These are phyloP conservation scores for Ogataea pini DNA, from an alignment of 805 yeast genomes.

Conservation along the genomic window DNA sequence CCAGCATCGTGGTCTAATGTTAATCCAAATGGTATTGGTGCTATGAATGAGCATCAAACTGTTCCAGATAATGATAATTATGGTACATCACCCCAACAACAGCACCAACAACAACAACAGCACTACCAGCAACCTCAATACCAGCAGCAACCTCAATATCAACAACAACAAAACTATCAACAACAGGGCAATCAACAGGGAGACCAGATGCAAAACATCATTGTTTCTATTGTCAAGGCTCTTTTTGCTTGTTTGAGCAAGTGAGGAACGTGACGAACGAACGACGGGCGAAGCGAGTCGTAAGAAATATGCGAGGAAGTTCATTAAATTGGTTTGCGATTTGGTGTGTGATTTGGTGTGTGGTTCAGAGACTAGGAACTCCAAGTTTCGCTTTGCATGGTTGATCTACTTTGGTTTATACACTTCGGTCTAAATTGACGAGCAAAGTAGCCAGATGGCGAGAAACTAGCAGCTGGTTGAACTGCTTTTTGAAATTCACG, in stretches of 20 bases:
- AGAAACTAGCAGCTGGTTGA: too few relatives aligned
- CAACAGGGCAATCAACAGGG: constrained; percentile 12
- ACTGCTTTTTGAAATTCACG: too few relatives aligned
- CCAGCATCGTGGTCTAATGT: constrained; percentile 40
- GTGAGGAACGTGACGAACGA: background rate
- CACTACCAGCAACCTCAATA: constrained; percentile 33
- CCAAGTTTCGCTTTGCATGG: too few relatives aligned
- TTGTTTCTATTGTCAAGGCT: constrained; percentile 10
- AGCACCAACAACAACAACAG: constrained; percentile 23
- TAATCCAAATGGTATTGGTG: constrained; percentile 35
- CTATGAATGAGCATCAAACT: constrained; percentile 32
- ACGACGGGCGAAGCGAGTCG: background rate
- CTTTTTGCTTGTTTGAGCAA: constrained; percentile 12
- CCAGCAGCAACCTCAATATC: constrained; percentile 35
- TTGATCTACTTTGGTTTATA: too few relatives aligned
- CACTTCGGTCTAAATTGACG: too few relatives aligned
- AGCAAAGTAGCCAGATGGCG: too few relatives aligned
- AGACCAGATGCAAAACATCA: constrained; percentile 8
- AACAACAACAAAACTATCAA: constrained; percentile 30
- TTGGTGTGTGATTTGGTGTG: too few relatives aligned
- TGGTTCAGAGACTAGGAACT: too few relatives aligned
- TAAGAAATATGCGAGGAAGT: too few relatives aligned
- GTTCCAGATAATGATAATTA: constrained; percentile 25
- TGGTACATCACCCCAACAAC: constrained; percentile 19
- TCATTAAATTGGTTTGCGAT: too few relatives aligned